Evolutionary conservation across 164 flowering plant genomes (phyloP), one percentile per base, ranked within the genome.

Genomic region (Houttuynia cordata): DNA sequence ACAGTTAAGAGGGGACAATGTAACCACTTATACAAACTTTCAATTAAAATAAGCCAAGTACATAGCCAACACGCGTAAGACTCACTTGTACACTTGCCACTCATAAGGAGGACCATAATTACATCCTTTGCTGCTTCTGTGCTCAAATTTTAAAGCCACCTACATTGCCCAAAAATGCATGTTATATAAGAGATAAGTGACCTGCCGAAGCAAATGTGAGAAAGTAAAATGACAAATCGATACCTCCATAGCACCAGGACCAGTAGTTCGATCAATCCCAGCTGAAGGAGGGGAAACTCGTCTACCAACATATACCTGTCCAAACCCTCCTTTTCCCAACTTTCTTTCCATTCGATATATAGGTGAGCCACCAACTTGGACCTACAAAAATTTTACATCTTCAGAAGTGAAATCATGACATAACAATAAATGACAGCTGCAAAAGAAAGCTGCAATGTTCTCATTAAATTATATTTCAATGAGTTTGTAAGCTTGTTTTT

Each of bases 261-360:
- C 86, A 64, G 73, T 53, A 30, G 69, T 68, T 65, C 81, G 67
- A 51, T 76, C 88, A 20, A 71, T 70, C 63, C 34, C 71, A 34
- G 68, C 60, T 63, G 21, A 73, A 42, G 71, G 58, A 57, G 77
- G 72, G 51, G 78, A 65, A 40, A 81, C 51, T 1, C 87, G 79
- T 4, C 87, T 78, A 22, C 97, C 97, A 69, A 88, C 90, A 76
- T 84, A 86, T 0, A 90, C 97, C 68, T 90, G 97, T 20, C 97
- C 95, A 75, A 87, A 90, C 8, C 96, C 97, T 64, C 97, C 96
- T 70, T 88, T 91, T 4, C 97, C 97, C 19, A 88, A 73, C 73
- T 88, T 88, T 66, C 71, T 83, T 12, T 86, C 97, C 60, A 81
- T 62, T 71, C 58, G 74, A 66, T 88, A 88, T 24, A 65, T 4